Percentiles rank a stretch among this genome's conserved stretches.
Evolutionary conservation across 495 filamentous ascomycete species (phyloP).

Genomic region (Aspergillus nidulans): DNA sequence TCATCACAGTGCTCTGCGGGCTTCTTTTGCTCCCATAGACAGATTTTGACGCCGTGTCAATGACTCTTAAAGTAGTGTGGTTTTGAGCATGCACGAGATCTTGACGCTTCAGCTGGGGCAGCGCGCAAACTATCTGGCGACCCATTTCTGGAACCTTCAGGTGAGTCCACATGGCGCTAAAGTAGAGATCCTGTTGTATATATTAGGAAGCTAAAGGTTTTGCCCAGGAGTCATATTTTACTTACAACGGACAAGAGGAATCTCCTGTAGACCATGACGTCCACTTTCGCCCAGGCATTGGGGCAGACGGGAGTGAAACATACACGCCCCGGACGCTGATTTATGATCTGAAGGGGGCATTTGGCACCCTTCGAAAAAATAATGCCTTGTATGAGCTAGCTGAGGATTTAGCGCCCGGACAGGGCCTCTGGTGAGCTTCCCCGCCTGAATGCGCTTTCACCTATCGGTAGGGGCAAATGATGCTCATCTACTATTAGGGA

Average conservation of each 20-base stretch:
- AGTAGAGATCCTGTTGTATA: neutral
- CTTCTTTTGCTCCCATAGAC: slow-evolving; percentile 6
- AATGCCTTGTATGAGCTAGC: slow-evolving; percentile 82
- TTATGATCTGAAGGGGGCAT: slow-evolving; percentile 91
- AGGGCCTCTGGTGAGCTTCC: slow-evolving; percentile 56
- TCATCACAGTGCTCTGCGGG: neutral
- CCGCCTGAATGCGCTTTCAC: neutral
- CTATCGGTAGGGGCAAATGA: neutral
- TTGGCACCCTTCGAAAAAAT: slow-evolving; percentile 79
- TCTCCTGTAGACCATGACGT: slow-evolving; percentile 86
- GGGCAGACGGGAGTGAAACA: slow-evolving; percentile 74
- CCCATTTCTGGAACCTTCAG: slow-evolving; percentile 98
- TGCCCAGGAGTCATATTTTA: slow-evolving; percentile 87
- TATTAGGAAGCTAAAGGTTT: slow-evolving; percentile 13
- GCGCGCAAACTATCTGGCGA: slow-evolving; percentile 89
- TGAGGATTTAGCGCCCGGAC: slow-evolving; percentile 44
- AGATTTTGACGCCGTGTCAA: neutral
- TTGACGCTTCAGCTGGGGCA: slow-evolving; percentile 92
- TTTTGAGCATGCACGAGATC: slow-evolving; percentile 79
- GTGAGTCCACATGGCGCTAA: slow-evolving; percentile 28
- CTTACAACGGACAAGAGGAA: slow-evolving; percentile 64
- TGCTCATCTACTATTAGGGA: slow-evolving; percentile 46
- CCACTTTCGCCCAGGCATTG: slow-evolving; percentile 84
- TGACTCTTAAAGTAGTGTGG: neutral
- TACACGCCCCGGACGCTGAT: slow-evolving; percentile 87